A percentile compares a stretch with the other conserved stretches of the same genome.
Conservation (phyloP, 1,284 basidiomycete species). For the Mycena citricolor region DNA sequence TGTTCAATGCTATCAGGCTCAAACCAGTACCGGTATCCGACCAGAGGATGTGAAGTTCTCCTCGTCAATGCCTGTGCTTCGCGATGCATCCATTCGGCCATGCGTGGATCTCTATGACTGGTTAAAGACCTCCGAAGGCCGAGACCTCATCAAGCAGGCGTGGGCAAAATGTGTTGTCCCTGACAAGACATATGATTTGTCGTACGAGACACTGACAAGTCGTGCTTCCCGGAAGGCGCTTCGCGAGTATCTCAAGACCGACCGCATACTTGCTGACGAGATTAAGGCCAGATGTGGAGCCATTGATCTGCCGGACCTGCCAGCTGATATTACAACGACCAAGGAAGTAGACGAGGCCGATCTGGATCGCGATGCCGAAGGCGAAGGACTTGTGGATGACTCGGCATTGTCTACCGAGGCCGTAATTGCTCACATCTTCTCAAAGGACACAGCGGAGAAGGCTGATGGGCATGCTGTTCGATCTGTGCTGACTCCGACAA, state of each 20-base stretch:
- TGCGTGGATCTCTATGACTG: constrained; percentile 8
- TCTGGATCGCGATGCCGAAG: not conserved
- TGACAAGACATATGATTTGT: not conserved
- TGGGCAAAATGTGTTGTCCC: constrained; percentile 4
- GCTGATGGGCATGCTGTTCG: no score
- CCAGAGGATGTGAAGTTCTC: constrained; percentile 8
- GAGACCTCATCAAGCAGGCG: not conserved
- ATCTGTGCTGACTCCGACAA: no score
- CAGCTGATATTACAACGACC: constrained; percentile 1
- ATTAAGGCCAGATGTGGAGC: constrained; percentile 2
- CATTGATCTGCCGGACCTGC: not conserved
- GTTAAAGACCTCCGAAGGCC: not conserved
- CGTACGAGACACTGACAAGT: constrained; percentile 5
- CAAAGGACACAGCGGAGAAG: no score
- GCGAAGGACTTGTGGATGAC: not conserved
- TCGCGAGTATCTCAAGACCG: not conserved
- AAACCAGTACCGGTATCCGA: not conserved
- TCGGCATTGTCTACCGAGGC: not conserved
- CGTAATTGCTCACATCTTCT: not conserved
- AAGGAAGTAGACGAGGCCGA: not conserved
- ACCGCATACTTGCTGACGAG: constrained; percentile 3
- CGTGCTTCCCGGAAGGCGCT: not conserved
- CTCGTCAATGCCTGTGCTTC: constrained; percentile 4
- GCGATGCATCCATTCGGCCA: constrained; percentile 4
- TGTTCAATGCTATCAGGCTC: constrained; percentile 1